A percentile compares a stretch with the other conserved stretches of the same genome.
These are phyloP conservation scores for Ophiocordyceps unilateralis DNA, from an alignment of 2,329 filamentous ascomycete genomes.

Conservation along the genomic window DNA sequence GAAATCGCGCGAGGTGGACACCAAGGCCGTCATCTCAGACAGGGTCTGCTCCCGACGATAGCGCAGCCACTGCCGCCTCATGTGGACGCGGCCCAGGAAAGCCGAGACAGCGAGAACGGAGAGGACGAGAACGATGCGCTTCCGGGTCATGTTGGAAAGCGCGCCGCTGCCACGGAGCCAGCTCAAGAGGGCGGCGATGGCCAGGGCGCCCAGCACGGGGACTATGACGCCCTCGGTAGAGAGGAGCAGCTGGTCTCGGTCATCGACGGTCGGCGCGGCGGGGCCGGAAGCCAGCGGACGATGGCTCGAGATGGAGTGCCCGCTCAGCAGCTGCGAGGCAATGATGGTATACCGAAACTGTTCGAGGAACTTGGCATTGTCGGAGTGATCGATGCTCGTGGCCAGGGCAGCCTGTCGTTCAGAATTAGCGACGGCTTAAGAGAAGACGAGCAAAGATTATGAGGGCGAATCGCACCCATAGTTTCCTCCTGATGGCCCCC, in stretches of 20 bases:
- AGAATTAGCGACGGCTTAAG: neutral
- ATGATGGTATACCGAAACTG: constrained; percentile 88
- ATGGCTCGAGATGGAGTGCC: constrained; percentile 35
- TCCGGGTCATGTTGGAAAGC: constrained; percentile 35
- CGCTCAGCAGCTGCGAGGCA: constrained; percentile 73
- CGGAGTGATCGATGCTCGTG: constrained; percentile 54
- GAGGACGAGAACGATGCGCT: constrained; percentile 31
- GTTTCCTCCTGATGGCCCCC: constrained; percentile 28
- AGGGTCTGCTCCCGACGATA: constrained; percentile 62
- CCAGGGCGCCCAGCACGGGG: constrained; percentile 31
- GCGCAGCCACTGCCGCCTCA: constrained; percentile 66
- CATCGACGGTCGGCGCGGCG: constrained; percentile 2
- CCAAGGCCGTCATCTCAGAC: constrained; percentile 48
- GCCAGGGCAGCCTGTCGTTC: constrained; percentile 45
- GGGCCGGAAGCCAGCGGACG: constrained; percentile 9
- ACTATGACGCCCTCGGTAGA: constrained; percentile 32
- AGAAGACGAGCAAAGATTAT: neutral
- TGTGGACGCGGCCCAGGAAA: constrained; percentile 45
- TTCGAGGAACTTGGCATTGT: constrained; percentile 75
- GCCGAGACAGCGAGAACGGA: constrained; percentile 36
- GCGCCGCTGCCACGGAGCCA: constrained; percentile 41
- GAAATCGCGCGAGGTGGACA: constrained; percentile 61
- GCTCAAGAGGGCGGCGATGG: constrained; percentile 54
- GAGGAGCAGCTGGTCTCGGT: constrained; percentile 12
- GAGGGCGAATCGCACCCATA: constrained; percentile 24